Evolutionary conservation across 257 asterid species (phyloP).

Genomic region (Nicotiana otophora): DNA sequence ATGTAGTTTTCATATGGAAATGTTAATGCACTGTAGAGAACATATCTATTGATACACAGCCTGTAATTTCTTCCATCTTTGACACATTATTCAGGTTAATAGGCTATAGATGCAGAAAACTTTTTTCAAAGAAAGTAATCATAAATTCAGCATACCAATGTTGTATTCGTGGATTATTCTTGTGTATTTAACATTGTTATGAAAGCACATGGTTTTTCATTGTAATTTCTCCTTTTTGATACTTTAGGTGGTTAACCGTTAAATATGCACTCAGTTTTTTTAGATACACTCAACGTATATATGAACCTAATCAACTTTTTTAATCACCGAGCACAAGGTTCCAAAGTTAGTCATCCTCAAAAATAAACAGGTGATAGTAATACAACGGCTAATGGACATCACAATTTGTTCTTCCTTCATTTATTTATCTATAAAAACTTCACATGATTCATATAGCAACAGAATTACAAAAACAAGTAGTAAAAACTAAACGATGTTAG

Average conservation of each 20-base stretch:
- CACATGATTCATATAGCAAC: background rate
- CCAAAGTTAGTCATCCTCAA: background rate
- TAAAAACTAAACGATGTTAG: background rate
- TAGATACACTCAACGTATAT: background rate
- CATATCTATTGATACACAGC: background rate
- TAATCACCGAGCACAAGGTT: background rate
- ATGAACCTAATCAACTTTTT: background rate
- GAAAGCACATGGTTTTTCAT: background rate
- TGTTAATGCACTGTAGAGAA: background rate
- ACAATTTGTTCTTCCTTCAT: background rate
- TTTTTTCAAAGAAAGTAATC: background rate
- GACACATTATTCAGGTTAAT: background rate
- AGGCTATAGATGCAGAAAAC: background rate
- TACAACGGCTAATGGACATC: background rate
- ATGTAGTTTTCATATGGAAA: background rate
- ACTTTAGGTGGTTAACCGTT: background rate
- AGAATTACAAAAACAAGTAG: background rate
- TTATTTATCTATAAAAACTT: background rate
- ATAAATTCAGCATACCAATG: background rate
- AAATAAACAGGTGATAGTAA: background rate
- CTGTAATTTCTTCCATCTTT: background rate
- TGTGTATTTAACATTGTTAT: background rate
- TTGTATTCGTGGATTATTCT: background rate
- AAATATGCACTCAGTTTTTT: background rate
- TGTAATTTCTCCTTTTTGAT: background rate